A percentile compares a stretch with the other conserved stretches of the same genome.
These are phyloP conservation scores for Glomus cerebriforme DNA, from an alignment of 192 early-diverging fungal species.

Conservation along the genomic window DNA sequence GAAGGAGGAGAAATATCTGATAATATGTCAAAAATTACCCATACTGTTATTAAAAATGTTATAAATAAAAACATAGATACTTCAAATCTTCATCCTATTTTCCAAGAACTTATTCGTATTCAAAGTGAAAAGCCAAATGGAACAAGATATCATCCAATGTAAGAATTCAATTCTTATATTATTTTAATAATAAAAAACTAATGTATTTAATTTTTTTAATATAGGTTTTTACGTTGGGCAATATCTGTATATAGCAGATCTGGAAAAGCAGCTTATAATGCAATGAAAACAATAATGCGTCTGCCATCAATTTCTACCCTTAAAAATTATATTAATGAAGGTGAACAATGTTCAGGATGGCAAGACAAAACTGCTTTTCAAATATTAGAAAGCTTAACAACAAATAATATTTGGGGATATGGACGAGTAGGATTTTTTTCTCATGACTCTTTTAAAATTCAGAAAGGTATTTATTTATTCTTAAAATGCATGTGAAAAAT, in stretches of 20 bases:
- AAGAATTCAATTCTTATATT: neutral
- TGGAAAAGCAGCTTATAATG: neutral
- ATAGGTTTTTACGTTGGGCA: neutral
- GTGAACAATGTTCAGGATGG: neutral
- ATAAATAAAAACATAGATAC: neutral
- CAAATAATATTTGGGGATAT: constrained; percentile 3
- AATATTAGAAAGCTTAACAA: neutral
- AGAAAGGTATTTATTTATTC: neutral
- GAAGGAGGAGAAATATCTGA: neutral
- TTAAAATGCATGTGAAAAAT: neutral
- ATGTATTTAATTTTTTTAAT: neutral
- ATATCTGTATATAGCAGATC: neutral
- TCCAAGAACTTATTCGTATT: neutral
- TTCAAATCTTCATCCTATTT: constrained; percentile 3
- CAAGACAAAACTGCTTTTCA: neutral
- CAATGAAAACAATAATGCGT: constrained; percentile 5
- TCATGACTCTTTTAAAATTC: constrained; percentile 15
- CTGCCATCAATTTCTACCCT: neutral
- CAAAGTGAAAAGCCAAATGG: neutral
- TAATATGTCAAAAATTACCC: neutral
- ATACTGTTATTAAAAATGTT: neutral
- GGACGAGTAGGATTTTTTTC: neutral
- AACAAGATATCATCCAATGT: constrained; percentile 15
- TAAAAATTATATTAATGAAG: neutral
- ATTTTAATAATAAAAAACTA: neutral